Evolutionary conservation across 441 rosid species (phyloP).

Genomic region (Melastoma candidum): DNA sequence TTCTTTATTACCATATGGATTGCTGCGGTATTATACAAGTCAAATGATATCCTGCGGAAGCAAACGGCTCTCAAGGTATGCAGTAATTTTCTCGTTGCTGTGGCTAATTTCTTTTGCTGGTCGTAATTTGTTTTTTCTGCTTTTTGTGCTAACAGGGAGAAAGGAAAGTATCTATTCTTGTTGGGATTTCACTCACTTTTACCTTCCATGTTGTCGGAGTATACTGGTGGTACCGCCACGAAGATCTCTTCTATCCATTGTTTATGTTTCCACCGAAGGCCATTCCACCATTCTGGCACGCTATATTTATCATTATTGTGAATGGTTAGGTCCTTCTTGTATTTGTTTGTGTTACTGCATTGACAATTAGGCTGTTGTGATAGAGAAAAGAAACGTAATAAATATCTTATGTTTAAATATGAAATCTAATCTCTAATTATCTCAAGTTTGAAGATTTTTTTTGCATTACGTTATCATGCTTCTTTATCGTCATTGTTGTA

Average conservation of each 20-base stretch:
- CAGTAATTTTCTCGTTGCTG: neutral
- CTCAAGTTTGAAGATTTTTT: no score
- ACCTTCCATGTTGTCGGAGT: constrained; percentile 50
- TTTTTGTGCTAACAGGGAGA: constrained; percentile 49
- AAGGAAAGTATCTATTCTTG: constrained; percentile 50
- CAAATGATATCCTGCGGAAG: constrained; percentile 62
- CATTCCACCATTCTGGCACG: constrained; percentile 74
- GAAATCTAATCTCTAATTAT: no score
- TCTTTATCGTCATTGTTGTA: no score
- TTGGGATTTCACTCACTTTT: constrained; percentile 43
- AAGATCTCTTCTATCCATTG: constrained; percentile 56
- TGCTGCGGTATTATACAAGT: constrained; percentile 69
- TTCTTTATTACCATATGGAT: constrained; percentile 77
- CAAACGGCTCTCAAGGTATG: constrained; percentile 69
- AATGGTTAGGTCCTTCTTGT: constrained; percentile 42
- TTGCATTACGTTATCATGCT: no score
- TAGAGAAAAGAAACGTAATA: no score
- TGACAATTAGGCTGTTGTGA: no score
- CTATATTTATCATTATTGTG: constrained; percentile 57
- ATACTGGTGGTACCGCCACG: constrained; percentile 71
- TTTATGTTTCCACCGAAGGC: constrained; percentile 71
- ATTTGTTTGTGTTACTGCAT: no score
- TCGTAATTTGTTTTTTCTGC: constrained; percentile 6
- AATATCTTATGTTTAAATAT: no score
- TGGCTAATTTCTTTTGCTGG: no score